Percentiles rank a stretch among this genome's conserved stretches.
phyloP scores from a whole-genome alignment of 306 rosid species.

The Psophocarpus tetragonolobus region DNA sequence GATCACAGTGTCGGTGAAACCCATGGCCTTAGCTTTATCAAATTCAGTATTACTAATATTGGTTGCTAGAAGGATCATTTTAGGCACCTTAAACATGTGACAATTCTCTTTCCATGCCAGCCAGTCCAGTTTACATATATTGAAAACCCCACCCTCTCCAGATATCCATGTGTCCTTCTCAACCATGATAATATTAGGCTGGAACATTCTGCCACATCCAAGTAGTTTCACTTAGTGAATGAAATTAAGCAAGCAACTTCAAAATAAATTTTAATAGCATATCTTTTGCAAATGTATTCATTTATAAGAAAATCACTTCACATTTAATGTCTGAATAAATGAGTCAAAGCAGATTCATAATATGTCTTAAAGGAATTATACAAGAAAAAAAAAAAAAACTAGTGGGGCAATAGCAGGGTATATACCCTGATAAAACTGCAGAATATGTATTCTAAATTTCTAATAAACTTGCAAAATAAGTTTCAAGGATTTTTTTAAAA shows the following conservation, averaged over 20 bases:
- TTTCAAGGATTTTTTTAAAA: not conserved
- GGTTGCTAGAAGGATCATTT: slow-evolving; percentile 79
- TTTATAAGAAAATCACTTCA: not conserved
- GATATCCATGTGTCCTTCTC: slow-evolving; percentile 74
- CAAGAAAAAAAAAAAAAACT: not conserved
- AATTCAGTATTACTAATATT: slow-evolving; percentile 57
- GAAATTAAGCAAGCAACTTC: not conserved
- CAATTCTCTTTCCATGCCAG: slow-evolving; percentile 66
- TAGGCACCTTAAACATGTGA: slow-evolving; percentile 51
- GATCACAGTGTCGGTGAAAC: slow-evolving; percentile 80
- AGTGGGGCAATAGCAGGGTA: not conserved
- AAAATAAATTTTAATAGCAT: not conserved
- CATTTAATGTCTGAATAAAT: not conserved
- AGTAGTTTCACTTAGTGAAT: slow-evolving; percentile 25
- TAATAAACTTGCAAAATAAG: not conserved
- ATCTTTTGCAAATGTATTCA: slow-evolving; percentile 12
- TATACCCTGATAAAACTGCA: slow-evolving; percentile 18
- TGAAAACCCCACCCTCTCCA: slow-evolving; percentile 58
- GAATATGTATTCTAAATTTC: not conserved
- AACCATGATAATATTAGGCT: slow-evolving; percentile 70
- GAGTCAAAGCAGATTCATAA: not conserved
- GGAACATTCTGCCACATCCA: slow-evolving; percentile 54
- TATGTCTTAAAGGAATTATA: not conserved
- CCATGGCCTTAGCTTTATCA: slow-evolving; percentile 63
- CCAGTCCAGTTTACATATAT: slow-evolving; percentile 44